phyloP scores from a whole-genome alignment of 371 early-diverging fungal genomes.

The Circinella minor region DNA sequence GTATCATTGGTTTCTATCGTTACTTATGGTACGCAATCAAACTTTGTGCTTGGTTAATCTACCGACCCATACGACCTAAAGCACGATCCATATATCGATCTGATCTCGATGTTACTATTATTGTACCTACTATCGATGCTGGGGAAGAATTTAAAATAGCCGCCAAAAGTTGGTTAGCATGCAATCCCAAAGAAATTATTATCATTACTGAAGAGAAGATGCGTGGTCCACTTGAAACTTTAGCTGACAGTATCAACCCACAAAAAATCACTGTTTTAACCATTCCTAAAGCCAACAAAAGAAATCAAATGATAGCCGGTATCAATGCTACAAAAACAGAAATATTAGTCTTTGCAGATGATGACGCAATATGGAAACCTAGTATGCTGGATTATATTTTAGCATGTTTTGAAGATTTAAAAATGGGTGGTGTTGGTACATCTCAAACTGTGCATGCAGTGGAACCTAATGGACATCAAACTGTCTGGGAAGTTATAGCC shows the following conservation, averaged over 20 bases:
- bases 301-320: constrained; percentile 70
- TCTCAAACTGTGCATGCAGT: constrained; percentile 62
- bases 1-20: constrained; percentile 68
- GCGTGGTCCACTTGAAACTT: constrained; percentile 48
- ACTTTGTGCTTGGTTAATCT: constrained; percentile 50
- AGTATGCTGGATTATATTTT: constrained; percentile 61
- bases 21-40: constrained; percentile 70
- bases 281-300: constrained; percentile 61
- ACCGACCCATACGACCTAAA: constrained; percentile 49
- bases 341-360: constrained; percentile 72
- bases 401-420: constrained; percentile 70
- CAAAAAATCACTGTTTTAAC: constrained; percentile 47
- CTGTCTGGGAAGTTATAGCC: constrained; percentile 71
- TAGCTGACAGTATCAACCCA: constrained; percentile 54
- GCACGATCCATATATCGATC: constrained; percentile 47
- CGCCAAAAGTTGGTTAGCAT: constrained; percentile 62
- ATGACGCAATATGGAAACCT: constrained; percentile 68
- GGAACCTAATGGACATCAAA: constrained; percentile 51
- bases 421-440: constrained; percentile 73
- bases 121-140: constrained; percentile 73
- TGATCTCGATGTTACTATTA: constrained; percentile 64
- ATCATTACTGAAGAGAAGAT: constrained; percentile 58
- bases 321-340: constrained; percentile 65
- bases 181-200: constrained; percentile 63
- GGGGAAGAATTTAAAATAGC: constrained; percentile 71